Conservation (phyloP, 352 stramenopile species). For the Phytophthora lateralis region DNA sequence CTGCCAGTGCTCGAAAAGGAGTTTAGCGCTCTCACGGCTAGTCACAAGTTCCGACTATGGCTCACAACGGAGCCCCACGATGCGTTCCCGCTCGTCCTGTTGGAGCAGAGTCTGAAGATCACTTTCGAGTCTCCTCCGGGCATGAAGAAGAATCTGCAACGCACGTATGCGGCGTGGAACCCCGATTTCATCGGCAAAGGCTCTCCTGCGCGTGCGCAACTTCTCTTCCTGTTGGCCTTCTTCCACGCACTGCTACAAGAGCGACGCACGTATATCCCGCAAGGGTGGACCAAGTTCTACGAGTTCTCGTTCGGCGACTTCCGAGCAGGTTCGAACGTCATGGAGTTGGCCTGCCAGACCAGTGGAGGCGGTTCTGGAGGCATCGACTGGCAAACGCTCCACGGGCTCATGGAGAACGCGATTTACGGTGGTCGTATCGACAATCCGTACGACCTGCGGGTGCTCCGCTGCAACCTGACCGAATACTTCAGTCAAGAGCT, state of each 20-base stretch:
- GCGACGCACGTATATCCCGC: conserved; percentile 92
- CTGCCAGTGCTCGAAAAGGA: conserved; percentile 93
- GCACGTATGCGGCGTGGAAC: conserved; percentile 90
- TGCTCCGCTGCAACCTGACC: conserved; percentile 87
- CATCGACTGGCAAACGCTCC: conserved; percentile 92
- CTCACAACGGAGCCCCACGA: conserved; percentile 93
- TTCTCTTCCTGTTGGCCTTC: conserved; percentile 90
- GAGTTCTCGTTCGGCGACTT: conserved; percentile 96
- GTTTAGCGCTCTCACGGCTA: conserved; percentile 69
- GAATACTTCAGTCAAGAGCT: conserved; percentile 90
- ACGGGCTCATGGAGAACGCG: conserved; percentile 95
- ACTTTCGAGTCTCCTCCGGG: conserved; percentile 95
- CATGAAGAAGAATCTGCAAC: conserved; percentile 96
- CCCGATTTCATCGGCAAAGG: conserved; percentile 71
- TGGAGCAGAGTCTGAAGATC: conserved; percentile 94
- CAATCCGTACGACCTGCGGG: conserved; percentile 92
- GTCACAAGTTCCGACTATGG: conserved; percentile 94
- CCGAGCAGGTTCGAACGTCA: conserved; percentile 91
- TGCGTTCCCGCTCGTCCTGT: conserved; percentile 90
- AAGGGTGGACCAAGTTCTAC: conserved; percentile 97
- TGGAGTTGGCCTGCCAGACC: conserved; percentile 75
- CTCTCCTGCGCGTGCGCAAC: conserved; percentile 50
- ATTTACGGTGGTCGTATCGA: conserved; percentile 96
- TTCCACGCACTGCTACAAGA: conserved; percentile 91
- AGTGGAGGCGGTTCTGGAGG: conserved; percentile 16